phyloP scores from a whole-genome alignment of 1,284 basidiomycete species.

The Abortiporus biennis region DNA sequence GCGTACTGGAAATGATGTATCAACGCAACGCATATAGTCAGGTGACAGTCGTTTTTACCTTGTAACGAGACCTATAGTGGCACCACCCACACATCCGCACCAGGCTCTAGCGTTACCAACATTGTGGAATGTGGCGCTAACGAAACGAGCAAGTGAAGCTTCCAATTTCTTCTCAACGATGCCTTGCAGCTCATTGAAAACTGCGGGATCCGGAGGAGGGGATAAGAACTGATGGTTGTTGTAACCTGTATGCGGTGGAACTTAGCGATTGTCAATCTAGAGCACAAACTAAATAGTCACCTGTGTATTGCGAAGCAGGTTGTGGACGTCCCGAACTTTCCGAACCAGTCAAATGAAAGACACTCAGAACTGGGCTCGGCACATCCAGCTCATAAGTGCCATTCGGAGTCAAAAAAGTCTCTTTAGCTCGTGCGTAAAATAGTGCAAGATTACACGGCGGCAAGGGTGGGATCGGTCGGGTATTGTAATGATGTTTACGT shows the following conservation, averaged over 20 bases:
- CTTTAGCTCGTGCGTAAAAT: conserved; percentile 71
- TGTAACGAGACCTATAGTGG: conserved; percentile 27
- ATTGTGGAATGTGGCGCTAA: conserved; percentile 63
- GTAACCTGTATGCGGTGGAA: too few relatives aligned
- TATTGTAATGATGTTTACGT: conserved; percentile 9
- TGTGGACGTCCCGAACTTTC: too few relatives aligned
- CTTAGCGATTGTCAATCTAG: conserved; percentile 1
- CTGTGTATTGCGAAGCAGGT: too few relatives aligned
- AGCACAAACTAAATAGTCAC: neutral
- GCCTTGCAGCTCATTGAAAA: conserved; percentile 52
- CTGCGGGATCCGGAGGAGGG: conserved; percentile 44
- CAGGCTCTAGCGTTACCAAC: conserved; percentile 67
- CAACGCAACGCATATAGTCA: neutral
- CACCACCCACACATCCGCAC: conserved; percentile 62
- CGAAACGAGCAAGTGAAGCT: conserved; percentile 60
- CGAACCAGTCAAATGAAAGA: conserved; percentile 44
- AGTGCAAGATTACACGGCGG: conserved; percentile 45
- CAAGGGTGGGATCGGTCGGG: conserved; percentile 9
- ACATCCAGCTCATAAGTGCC: conserved; percentile 67
- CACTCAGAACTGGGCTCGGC: conserved; percentile 55
- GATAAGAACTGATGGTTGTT: conserved; percentile 4
- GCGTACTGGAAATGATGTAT: conserved; percentile 30
- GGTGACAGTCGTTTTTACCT: conserved; percentile 16
- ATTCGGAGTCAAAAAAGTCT: conserved; percentile 68
- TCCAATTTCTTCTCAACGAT: conserved; percentile 57